Conservation (phyloP, 495 filamentous ascomycete genomes). For the Trichoderma erinaceum region DNA sequence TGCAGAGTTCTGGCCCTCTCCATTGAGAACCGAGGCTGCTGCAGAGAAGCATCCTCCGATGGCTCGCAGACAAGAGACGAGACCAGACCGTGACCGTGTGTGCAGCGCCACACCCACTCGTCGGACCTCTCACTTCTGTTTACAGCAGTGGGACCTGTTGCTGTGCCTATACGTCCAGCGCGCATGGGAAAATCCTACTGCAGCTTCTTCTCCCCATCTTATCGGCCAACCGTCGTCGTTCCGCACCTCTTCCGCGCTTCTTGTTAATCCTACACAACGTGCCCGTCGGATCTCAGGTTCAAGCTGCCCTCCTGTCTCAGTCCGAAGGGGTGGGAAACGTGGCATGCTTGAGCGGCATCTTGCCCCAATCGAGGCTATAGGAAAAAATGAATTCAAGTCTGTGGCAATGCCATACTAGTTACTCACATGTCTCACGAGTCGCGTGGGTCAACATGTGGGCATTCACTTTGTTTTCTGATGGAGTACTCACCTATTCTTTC, state of each 20-base stretch:
- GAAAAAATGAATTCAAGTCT: background rate
- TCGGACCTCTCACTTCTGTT: background rate
- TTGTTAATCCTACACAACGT: constrained; percentile 4
- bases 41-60: constrained; percentile 1
- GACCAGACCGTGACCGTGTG: background rate
- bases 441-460: background rate
- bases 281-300: background rate
- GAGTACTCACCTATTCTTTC: no score
- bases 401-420: background rate
- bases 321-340: background rate
- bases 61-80: constrained; percentile 3
- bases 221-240: background rate
- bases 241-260: constrained; percentile 7
- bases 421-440: background rate
- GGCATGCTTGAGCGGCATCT: background rate
- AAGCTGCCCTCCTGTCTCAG: constrained; percentile 8
- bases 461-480: background rate
- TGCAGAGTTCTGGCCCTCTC: background rate
- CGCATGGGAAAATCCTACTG: background rate
- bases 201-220: background rate
- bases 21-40: background rate
- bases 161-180: background rate
- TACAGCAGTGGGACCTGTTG: background rate
- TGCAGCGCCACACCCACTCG: constrained; percentile 2
- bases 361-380: background rate